phyloP scores from a whole-genome alignment of 2,329 filamentous ascomycete species.

The Aureobasidium sp. region DNA sequence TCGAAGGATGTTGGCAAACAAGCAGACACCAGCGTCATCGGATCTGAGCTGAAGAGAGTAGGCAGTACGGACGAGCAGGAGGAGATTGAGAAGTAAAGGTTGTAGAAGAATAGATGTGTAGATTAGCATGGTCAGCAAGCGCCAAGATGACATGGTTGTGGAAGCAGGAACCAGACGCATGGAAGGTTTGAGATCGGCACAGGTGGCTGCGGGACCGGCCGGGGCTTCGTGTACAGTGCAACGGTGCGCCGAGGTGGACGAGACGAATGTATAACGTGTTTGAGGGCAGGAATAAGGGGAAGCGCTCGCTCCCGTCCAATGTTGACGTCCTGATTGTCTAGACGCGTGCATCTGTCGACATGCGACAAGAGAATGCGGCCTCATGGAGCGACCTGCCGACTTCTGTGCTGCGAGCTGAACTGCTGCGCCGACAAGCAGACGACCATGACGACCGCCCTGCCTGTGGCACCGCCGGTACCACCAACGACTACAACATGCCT shows the following conservation, averaged over 20 bases:
- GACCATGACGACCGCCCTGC: conserved; percentile 35
- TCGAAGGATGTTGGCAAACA: conserved; percentile 17
- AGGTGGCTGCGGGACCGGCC: not conserved
- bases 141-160: not conserved
- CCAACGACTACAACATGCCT: conserved; percentile 45
- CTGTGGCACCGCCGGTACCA: conserved; percentile 42
- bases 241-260: not conserved
- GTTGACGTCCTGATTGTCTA: conserved; percentile 1
- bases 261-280: conserved; percentile 4
- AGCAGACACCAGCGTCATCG: not conserved
- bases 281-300: not conserved
- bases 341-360: conserved; percentile 7
- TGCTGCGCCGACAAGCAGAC: conserved; percentile 38
- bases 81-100: conserved; percentile 43
- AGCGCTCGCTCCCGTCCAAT: not conserved
- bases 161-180: not conserved
- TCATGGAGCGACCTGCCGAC: conserved; percentile 33
- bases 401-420: conserved; percentile 39
- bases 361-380: conserved; percentile 6
- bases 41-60: conserved; percentile 35
- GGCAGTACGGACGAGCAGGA: conserved; percentile 51
- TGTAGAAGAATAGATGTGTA: not conserved
- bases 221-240: not conserved
- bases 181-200: conserved; percentile 2
- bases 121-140: not conserved